Evolutionary conservation across 2,329 filamentous ascomycete species (phyloP), one percentile per base, ranked within the genome.

Genomic region (Lecanicillium sp.): DNA sequence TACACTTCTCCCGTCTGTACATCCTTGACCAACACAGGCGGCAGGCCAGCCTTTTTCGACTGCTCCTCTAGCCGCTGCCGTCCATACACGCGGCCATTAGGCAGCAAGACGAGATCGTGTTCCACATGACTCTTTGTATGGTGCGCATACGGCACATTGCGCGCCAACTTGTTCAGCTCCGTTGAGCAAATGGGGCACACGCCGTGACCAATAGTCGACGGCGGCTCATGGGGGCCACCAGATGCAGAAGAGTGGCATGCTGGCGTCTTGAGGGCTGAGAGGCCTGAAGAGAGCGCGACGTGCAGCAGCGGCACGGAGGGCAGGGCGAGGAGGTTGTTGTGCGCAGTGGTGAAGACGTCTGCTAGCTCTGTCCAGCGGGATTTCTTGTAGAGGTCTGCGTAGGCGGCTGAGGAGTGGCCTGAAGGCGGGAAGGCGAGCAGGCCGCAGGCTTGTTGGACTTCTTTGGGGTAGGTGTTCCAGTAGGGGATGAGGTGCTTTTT

Each of bases 161-260:
- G 73, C 2, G 92, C 90, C 25, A 98, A 74, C 52, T 89, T 85
- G 58, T 96, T 96, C 40, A 98, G 75, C 62, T 98, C 92, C 1
- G 84, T 92, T 34, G 84, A 92, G 67, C 92, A 98, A 54, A 98
- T 96, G 3, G 92, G 92, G 52, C 92, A 98, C 30, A 96, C 79
- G 35, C 79, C 82, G 7, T 84, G 82, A 2, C 78, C 79, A 1
- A 83, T 73, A 19, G 67, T 70, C 2, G 58, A 54, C 16, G 41
- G 33, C 14, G 32, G 39, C 34, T 20, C 7, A n/a, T 14, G 36
- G 17, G 14, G 13, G 25, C 17, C n/a, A 43, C 37, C 45, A 47
- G 75, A 71, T 4, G 75, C 66, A 16, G 69, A 65, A 2, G 83
- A 83, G 63, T 96, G 89, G 57, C 92, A 98, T 13, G 87, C 81